A percentile compares a stretch with the other conserved stretches of the same genome.
phyloP scores from a whole-genome alignment of 2,329 filamentous ascomycete species.

The Aureobasidium mangrovei region DNA sequence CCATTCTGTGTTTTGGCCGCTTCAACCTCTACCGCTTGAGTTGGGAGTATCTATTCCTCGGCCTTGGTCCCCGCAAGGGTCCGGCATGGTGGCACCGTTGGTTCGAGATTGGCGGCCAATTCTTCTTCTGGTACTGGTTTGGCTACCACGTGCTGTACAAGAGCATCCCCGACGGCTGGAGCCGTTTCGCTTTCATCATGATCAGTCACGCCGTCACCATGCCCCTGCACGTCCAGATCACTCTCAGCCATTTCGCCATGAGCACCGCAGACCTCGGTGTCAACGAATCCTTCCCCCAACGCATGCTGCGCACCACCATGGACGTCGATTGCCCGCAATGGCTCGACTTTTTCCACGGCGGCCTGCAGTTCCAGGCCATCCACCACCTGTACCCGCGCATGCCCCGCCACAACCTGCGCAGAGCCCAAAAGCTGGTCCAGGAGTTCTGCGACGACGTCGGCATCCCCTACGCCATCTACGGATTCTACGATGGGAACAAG shows the following conservation, averaged over 20 bases:
- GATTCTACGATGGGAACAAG: slow-evolving; percentile 75
- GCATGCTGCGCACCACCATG: slow-evolving; percentile 89
- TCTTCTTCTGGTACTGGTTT: slow-evolving; percentile 59
- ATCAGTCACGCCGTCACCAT: slow-evolving; percentile 73
- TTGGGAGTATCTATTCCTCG: slow-evolving; percentile 55
- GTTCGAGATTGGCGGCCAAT: slow-evolving; percentile 54
- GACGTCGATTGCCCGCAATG: slow-evolving; percentile 80
- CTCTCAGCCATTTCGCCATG: slow-evolving; percentile 84
- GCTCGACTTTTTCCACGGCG: slow-evolving; percentile 84
- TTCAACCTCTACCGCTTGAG: slow-evolving; percentile 65
- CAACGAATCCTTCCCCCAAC: slow-evolving; percentile 78
- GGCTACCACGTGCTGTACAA: slow-evolving; percentile 57
- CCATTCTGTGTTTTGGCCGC: slow-evolving; percentile 54
- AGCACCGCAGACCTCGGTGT: slow-evolving; percentile 78
- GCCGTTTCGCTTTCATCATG: slow-evolving; percentile 57
- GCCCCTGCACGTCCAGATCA: slow-evolving; percentile 82
- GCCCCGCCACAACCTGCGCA: slow-evolving; percentile 73
- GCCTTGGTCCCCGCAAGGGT: slow-evolving; percentile 48
- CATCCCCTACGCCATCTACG: slow-evolving; percentile 78
- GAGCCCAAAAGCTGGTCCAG: slow-evolving; percentile 64
- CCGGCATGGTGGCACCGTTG: slow-evolving; percentile 61
- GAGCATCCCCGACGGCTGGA: slow-evolving; percentile 48
- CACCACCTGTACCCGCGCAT: slow-evolving; percentile 80
- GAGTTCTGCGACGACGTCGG: slow-evolving; percentile 75
- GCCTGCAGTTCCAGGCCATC: slow-evolving; percentile 81